Percentiles rank a stretch among this genome's conserved stretches.
phyloP scores from a whole-genome alignment of 2,329 filamentous ascomycete genomes.

The Parastagonospora avenae region DNA sequence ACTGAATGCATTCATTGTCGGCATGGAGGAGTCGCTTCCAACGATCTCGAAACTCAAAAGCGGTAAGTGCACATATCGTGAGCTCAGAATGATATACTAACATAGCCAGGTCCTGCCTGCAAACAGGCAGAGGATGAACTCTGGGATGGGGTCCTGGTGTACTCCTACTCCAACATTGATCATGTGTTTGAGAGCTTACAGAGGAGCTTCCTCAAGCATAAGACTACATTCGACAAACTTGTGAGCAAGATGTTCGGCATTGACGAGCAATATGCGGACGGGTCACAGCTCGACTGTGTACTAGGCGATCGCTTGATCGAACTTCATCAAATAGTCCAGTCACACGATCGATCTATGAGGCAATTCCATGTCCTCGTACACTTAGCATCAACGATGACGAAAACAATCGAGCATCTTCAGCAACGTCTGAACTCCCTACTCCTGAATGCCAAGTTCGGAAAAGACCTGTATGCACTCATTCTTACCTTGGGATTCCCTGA shows the following conservation, averaged over 20 bases:
- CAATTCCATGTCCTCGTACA: constrained; percentile 5
- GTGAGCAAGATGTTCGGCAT: constrained; percentile 9
- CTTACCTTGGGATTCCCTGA: constrained; percentile 12
- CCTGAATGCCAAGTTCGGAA: constrained; percentile 3
- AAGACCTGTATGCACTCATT: constrained; percentile 10
- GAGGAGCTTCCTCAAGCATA: neutral
- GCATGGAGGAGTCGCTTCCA: too few species aligned
- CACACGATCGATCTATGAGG: neutral
- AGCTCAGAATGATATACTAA: too few species aligned
- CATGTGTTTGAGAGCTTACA: neutral
- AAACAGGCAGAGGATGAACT: neutral
- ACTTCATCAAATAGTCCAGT: neutral
- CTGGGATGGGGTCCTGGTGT: neutral
- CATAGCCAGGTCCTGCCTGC: neutral
- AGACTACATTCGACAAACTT: neutral
- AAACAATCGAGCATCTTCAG: neutral
- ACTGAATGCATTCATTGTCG: too few species aligned
- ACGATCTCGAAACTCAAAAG: too few species aligned
- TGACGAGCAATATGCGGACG: neutral
- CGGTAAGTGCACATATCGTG: too few species aligned
- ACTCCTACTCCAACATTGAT: neutral
- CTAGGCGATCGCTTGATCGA: constrained; percentile 3
- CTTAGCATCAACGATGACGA: neutral
- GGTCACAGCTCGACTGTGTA: constrained; percentile 1
- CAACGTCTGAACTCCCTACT: constrained; percentile 10